Conservation (phyloP, 345 rosid genomes). For the Dimocarpus longan region DNA sequence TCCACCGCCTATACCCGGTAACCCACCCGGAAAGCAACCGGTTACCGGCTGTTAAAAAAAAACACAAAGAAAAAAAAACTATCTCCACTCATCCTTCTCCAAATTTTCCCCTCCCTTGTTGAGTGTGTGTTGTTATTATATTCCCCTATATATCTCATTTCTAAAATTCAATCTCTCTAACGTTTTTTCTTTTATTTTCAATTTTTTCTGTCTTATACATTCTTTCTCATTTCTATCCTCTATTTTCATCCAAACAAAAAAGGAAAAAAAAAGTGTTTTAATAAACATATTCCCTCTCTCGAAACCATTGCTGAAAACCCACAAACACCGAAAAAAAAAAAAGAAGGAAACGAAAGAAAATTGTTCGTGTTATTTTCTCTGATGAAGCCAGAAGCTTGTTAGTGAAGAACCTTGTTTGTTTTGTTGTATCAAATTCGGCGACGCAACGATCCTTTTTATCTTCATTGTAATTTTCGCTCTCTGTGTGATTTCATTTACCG, state of each 20-base stretch:
- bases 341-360: not conserved
- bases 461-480: slow-evolving; percentile 19
- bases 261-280: not conserved
- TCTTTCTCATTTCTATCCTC: slow-evolving; percentile 13
- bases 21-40: slow-evolving; percentile 38
- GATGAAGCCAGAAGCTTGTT: not conserved
- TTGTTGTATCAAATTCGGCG: slow-evolving; percentile 20
- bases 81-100: slow-evolving; percentile 18
- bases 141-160: slow-evolving; percentile 10
- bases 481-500: not conserved
- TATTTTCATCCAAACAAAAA: not conserved
- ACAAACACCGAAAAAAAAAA: slow-evolving; percentile 7
- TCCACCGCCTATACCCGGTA: slow-evolving; percentile 58
- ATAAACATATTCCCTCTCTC: slow-evolving; percentile 21
- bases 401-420: not conserved
- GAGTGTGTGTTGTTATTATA: not conserved
- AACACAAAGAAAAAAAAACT: slow-evolving; percentile 20
- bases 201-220: not conserved
- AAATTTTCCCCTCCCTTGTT: not conserved
- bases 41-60: slow-evolving; percentile 39
- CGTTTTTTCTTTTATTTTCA: not conserved
- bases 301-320: slow-evolving; percentile 12
- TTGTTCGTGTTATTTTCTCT: not conserved
- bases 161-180: slow-evolving; percentile 16
- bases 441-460: slow-evolving; percentile 25